Evolutionary conservation across 768 basidiomycete genomes (phyloP), one percentile per base, ranked within the genome.

Genomic region (Crassisporium funariophilum): DNA sequence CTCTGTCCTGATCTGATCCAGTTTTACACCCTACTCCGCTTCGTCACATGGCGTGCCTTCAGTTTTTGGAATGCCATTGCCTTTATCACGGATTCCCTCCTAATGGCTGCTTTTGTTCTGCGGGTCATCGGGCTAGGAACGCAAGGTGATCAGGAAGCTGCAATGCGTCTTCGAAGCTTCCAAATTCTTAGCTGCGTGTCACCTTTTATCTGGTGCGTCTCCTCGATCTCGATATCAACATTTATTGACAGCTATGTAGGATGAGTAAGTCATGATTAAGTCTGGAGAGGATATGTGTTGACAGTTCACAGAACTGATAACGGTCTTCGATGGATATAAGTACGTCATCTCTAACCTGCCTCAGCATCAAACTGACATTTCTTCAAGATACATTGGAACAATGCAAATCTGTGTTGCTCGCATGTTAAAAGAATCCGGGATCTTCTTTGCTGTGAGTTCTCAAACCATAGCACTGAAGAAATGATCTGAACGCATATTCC

Each of bases 351-450:
- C 25, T 35, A 23, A n/a, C 44, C 11, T 24, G 41, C n/a, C 19
- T 29, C 41, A 21, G n/a, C 1, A 29, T 31, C 35, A 15, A 36
- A 16, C 24, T 48, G 9, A 33, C 25, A 41, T 38, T 8, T 15
- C 40, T 37, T 24, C 7, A 41, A 88, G 86, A 59, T 89, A 89
- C 56, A 82, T 98, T 36, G 94, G 94, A 6, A 93, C 88, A 0
- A 84, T 97, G 84, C 92, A 95, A 62, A 92, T 98, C 21, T 95
- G 94, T 50, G 83, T 95, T 2, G 83, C 90, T 15, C 78, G 92
- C 10, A 98, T 98, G 94, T 68, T 98, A 52, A 85, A 88, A 60
- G 93, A 98, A 66, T 94, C 91, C 15, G 86, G 90, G 3, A 84
- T 97, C 38, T 95, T 95, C 71, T 93, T 95, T 66, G 88, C 88